Evolutionary conservation across 2,329 filamentous ascomycete genomes (phyloP), one percentile per base, ranked within the genome.

Genomic region (Thelonectria blattea): DNA sequence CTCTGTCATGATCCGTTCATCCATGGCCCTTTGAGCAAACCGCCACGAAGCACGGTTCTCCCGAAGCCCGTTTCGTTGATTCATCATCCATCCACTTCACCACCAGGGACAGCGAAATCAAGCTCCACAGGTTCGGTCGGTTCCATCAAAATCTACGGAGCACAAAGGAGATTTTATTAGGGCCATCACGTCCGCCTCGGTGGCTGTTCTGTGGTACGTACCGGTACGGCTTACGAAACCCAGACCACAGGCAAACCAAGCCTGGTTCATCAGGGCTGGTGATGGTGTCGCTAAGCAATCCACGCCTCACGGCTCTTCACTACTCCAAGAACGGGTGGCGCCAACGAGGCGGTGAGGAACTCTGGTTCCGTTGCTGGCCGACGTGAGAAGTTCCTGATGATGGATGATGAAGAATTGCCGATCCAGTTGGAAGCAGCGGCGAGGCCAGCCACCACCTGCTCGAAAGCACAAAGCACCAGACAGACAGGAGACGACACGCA

Each of bases 321-420:
- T 43, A 17, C 52, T 43, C 42, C 20, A 52, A 34, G 32, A 30
- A 56, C 24, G 32, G 37, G 34, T 37, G 42, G 46, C 42, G 47
- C 37, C 42, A 47, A 15, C 52, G 52, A 60, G 42, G 58, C 58
- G 58, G 58, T 60, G 58, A 52, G 49, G 42, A 18, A 52, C 42
- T 15, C 52, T 39, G 32, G 20, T 30, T 30, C 27, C 6, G 22
- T 53, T 49, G 49, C 52, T 56, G 32, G 34, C 42, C 50, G 17
- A 30, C 5, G 22, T 30, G 27, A 30, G 27, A 30, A 6, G 4
- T 53, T 37, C 53, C 37, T 37, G 47, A 27, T 56, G 46, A n/a
- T 34, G 39, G 27, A 15, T 4, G 7, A 43, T 46, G 27, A 6
- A 49, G 5, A 48, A 32, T 30, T 30, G 3, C 7, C n/a, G n/a